Evolutionary conservation across 139 green algal genomes (phyloP), one percentile per base, ranked within the genome.

Genomic region (Desmodesmus armatus): DNA sequence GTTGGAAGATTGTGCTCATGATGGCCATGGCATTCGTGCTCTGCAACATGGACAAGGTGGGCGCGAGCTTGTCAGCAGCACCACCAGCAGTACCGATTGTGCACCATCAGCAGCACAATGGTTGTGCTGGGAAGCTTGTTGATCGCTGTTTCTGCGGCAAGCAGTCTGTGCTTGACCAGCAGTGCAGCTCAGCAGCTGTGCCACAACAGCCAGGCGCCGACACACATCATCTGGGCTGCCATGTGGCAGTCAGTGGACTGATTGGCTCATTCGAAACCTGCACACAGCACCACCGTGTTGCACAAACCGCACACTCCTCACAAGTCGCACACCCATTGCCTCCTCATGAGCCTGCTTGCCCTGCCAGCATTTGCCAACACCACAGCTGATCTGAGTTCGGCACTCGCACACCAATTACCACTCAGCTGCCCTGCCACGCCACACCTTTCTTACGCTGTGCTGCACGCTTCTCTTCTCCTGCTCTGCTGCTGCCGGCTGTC

Each of bases 41-140:
- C 0, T 98, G 94, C 89, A 99, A 99, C 91, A 99, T 99, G 96
- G 97, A 98, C 84, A 98, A 98, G 89, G 91, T 95, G 60, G 0
- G 78, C 27, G 25, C 15, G 21, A 11, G 21, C 25, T 27, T 19
- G 35, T 6, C 9, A 53, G 15, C 49, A 40, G 35, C 15, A 51
- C 6, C 29, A 25, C 25, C 37, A 37, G 60, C 60, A 69, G 60
- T 27, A 69, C 33, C 33, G 60, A 1, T 13, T n/a, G 17, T 31
- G 5, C 60, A 33, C 25, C 60, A 37, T 27, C 60, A 69, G 1
- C 21, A 19, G 17, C 19, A 62, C 51, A 2, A 27, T 19, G 19
- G 1, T 27, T 62, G 51, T 62, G 51, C 51, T 62, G n/a, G n/a
- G n/a, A n/a, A n/a, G n/a, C n/a, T n/a, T n/a, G n/a, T n/a, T n/a